Evolutionary conservation across 2,329 filamentous ascomycete genomes (phyloP).

Genomic region (Chaetomiaceae sp.): DNA sequence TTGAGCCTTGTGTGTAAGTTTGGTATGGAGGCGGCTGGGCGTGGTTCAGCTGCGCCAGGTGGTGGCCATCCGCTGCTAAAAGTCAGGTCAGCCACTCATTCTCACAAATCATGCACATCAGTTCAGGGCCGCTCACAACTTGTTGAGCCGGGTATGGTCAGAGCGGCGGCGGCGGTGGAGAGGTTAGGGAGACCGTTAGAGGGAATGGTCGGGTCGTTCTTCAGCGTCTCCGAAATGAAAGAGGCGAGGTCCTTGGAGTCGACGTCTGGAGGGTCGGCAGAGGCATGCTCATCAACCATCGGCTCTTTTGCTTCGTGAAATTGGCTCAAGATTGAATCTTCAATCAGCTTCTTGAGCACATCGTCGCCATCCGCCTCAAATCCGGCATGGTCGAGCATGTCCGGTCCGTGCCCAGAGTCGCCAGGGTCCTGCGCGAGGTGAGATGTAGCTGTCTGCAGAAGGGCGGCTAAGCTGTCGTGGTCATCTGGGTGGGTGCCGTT

Average conservation of each 20-base stretch:
- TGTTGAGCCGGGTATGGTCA: background rate
- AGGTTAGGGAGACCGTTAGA: slow-evolving; percentile 15
- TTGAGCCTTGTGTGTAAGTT: slow-evolving; percentile 24
- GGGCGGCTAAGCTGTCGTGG: slow-evolving; percentile 18
- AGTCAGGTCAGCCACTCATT: slow-evolving; percentile 5
- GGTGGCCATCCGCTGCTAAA: slow-evolving; percentile 19
- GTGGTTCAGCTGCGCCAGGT: slow-evolving; percentile 15
- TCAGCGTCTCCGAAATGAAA: slow-evolving; percentile 20
- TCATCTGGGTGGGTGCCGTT: slow-evolving; percentile 6
- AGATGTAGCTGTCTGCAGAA: slow-evolving; percentile 18
- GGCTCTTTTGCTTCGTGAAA: slow-evolving; percentile 10
- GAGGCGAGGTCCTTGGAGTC: slow-evolving; percentile 19
- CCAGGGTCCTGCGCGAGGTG: slow-evolving; percentile 11
- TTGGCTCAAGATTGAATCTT: slow-evolving; percentile 17
- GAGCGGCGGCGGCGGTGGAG: background rate
- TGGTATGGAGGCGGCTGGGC: slow-evolving; percentile 13
- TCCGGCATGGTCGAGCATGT: slow-evolving; percentile 4
- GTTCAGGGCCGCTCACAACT: slow-evolving; percentile 6
- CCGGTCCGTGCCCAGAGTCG: background rate
- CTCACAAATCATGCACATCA: background rate
- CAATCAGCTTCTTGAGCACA: slow-evolving; percentile 19
- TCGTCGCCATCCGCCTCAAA: slow-evolving; percentile 4
- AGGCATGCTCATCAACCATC: background rate
- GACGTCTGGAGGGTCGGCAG: slow-evolving; percentile 7
- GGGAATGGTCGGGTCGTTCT: slow-evolving; percentile 10